These are phyloP conservation scores for Mortierella alpina DNA, from an alignment of 192 early-diverging fungal genomes.

Conservation along the genomic window DNA sequence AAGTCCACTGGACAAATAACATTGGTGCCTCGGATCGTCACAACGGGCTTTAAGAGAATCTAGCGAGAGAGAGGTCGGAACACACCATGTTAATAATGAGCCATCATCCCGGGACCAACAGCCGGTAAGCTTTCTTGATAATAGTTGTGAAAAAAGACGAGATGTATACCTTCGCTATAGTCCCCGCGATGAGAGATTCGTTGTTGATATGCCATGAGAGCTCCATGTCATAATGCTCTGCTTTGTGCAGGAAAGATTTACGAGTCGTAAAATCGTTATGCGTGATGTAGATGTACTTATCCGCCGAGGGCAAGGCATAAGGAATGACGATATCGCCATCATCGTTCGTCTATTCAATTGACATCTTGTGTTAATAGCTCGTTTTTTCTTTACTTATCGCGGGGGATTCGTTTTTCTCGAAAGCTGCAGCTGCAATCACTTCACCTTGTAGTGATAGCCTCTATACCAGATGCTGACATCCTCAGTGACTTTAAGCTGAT, in stretches of 20 bases:
- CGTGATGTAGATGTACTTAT: slow-evolving; percentile 26
- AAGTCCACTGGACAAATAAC: slow-evolving; percentile 42
- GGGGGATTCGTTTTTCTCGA: background rate
- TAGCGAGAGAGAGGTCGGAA: background rate
- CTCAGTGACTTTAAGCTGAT: slow-evolving; percentile 21
- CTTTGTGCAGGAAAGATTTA: slow-evolving; percentile 12
- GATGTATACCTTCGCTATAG: slow-evolving; percentile 42
- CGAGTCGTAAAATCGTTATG: slow-evolving; percentile 53
- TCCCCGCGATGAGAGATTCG: slow-evolving; percentile 49
- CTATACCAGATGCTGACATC: slow-evolving; percentile 50
- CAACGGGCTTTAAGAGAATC: slow-evolving; percentile 32
- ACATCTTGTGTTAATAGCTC: background rate
- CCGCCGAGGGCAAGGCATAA: slow-evolving; percentile 9
- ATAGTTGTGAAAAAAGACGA: background rate
- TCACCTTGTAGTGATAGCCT: slow-evolving; percentile 57
- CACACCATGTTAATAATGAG: background rate
- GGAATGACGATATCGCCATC: slow-evolving; percentile 57
- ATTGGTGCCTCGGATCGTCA: background rate
- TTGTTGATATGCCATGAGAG: slow-evolving; percentile 53
- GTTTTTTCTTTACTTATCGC: background rate
- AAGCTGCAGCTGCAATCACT: background rate
- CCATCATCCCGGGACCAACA: background rate
- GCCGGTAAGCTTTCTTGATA: background rate
- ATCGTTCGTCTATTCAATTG: slow-evolving; percentile 46
- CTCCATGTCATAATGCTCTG: slow-evolving; percentile 51